Percentiles rank a stretch among this genome's conserved stretches.
Conservation (phyloP, 768 basidiomycete species). For the Lentinus tigrinus region DNA sequence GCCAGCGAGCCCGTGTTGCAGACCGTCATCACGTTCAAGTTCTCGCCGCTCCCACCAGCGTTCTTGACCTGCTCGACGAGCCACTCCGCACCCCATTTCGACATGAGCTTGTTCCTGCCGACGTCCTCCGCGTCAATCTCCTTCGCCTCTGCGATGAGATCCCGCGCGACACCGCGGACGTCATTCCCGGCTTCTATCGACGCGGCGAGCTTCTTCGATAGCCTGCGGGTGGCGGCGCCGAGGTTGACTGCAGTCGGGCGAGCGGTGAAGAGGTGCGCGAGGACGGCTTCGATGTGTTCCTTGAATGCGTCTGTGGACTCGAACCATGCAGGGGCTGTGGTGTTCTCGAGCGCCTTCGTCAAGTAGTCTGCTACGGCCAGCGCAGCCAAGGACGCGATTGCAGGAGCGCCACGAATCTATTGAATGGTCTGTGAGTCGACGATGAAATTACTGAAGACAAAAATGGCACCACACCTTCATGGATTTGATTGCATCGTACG, state of each 20-base stretch:
- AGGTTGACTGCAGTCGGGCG: constrained; percentile 98
- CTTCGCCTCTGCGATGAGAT: constrained; percentile 69
- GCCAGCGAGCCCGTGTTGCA: constrained; percentile 98
- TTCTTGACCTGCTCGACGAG: constrained; percentile 51
- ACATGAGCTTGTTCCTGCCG: constrained; percentile 83
- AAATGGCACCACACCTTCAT: constrained; percentile 73
- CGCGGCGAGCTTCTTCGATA: constrained; percentile 49
- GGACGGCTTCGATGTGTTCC: constrained; percentile 52
- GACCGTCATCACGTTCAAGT: constrained; percentile 84
- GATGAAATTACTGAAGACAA: background rate
- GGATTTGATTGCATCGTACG: constrained; percentile 90
- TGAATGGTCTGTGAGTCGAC: background rate
- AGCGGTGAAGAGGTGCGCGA: constrained; percentile 78
- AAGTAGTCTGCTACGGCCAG: constrained; percentile 72
- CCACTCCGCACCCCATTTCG: constrained; percentile 85
- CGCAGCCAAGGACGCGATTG: constrained; percentile 90
- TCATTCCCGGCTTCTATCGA: constrained; percentile 39
- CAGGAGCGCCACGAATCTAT: constrained; percentile 88
- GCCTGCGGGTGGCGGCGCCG: constrained; percentile 76
- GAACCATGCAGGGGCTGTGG: constrained; percentile 54
- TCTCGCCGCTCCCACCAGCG: constrained; percentile 39
- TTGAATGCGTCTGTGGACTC: constrained; percentile 50
- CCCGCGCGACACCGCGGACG: constrained; percentile 44
- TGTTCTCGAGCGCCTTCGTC: constrained; percentile 46
- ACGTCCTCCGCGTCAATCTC: constrained; percentile 86